Evolutionary conservation across 2,329 filamentous ascomycete genomes (phyloP).

Genomic region (Colletotrichum agaves): DNA sequence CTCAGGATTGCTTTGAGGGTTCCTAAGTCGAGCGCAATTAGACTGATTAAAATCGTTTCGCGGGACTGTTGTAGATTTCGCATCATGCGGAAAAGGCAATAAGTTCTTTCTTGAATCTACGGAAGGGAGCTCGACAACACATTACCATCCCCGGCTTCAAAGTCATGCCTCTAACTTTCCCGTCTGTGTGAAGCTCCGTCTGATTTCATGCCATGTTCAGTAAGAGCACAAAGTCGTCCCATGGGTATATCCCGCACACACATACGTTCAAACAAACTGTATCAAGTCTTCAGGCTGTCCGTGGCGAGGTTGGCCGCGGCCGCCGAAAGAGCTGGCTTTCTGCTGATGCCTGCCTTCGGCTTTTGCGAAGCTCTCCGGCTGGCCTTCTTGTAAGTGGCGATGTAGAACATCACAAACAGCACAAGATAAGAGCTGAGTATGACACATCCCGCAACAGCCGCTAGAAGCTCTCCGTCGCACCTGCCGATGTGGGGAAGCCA

Average conservation of each 20-base stretch:
- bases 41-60: no score
- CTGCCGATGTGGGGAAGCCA: constrained; percentile 75
- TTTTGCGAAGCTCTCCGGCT: constrained; percentile 5
- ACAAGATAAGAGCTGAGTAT: constrained; percentile 81
- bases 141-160: not conserved
- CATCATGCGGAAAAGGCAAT: no score
- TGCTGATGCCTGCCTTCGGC: not conserved
- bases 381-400: constrained; percentile 55
- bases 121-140: no score
- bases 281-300: not conserved
- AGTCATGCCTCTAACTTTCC: not conserved
- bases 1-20: no score
- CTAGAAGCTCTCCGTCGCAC: constrained; percentile 82
- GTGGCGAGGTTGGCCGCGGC: not conserved
- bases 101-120: no score
- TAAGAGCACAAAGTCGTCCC: not conserved
- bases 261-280: not conserved
- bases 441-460: constrained; percentile 77
- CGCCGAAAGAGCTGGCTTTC: constrained; percentile 6
- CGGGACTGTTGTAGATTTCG: no score
- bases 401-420: constrained; percentile 83
- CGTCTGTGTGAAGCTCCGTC: not conserved
- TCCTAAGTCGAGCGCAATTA: no score
- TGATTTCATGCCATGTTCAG: not conserved
- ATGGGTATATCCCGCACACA: not conserved